Base-by-base conservation (phyloP, 2,329 filamentous ascomycete genomes). In the Colletotrichum tabaci region DNA sequence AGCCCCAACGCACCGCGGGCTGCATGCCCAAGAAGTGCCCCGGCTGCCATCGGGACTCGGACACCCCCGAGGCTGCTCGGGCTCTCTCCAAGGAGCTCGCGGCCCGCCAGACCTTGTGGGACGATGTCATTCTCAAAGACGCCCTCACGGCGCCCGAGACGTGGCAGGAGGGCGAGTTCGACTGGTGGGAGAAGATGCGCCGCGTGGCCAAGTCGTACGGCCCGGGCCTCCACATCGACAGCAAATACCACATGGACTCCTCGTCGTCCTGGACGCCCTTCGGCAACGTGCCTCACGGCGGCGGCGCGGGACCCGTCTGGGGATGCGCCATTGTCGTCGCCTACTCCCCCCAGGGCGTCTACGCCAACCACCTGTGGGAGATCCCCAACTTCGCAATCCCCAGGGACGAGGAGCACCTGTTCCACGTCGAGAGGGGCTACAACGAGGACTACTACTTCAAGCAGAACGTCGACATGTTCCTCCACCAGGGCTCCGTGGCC, bases 181-280 rank as follows among this genome's bases (percentile, higher is more conserved):
- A 71, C 30, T 74, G 72, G 70, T 74, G 72, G 72, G 66, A 70
- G 46, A 73, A 73, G 40, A 66, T 73, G 58, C 71, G 72, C 42
- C 66, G 62, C 26, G 21, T 73, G 9, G 62, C 42, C 12, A 67
- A 61, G 30, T 53, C 53, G 23, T 74, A 74, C 21, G 72, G 72
- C 13, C 65, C 70, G 3, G 70, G 70, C 2, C 56, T 61, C 0
- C 44, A 62, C 30, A 35, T 58, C 16, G 49, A n/a, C 40, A 67
- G 64, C 47, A 16, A 30, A 13, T 26, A 56, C 1, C 53, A 50
- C 21, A 58, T 60, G 50, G 64, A 72, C 30, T 72, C 69, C 7
- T 63, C 65, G 6, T 38, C 44, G 15, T 57, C 13, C 57, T 58
- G 50, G 52, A 68, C n/a, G 4, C 50, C 61, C n/a, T 72, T 68